These are phyloP conservation scores for Aureobasidium sp. DNA, from an alignment of 2,329 filamentous ascomycete species.

Conservation along the genomic window DNA sequence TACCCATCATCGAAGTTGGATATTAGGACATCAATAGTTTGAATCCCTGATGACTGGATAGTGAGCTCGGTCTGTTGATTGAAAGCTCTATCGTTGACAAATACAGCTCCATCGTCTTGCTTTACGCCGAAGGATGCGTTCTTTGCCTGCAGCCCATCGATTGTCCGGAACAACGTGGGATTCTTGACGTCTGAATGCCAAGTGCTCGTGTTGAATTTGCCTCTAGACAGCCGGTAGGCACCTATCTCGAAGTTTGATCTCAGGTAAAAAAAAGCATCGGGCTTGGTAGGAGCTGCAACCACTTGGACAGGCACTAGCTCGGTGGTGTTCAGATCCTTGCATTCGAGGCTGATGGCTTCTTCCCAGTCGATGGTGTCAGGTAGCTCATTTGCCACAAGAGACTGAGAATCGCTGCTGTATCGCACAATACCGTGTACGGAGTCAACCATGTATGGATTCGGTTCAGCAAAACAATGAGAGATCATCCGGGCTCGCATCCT, in stretches of 20 bases:
- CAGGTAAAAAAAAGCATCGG: constrained; percentile 48
- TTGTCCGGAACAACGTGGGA: constrained; percentile 46
- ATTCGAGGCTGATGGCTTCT: constrained; percentile 43
- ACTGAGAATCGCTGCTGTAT: constrained; percentile 30
- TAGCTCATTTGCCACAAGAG: background rate
- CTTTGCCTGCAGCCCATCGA: constrained; percentile 37
- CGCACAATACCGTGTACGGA: constrained; percentile 46
- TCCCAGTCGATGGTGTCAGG: constrained; percentile 46
- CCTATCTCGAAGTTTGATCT: constrained; percentile 55
- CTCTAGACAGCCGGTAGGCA: constrained; percentile 51
- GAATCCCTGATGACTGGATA: constrained; percentile 31
- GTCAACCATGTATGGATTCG: constrained; percentile 39
- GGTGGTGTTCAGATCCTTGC: constrained; percentile 46
- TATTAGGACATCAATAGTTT: constrained; percentile 32
- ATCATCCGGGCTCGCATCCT: constrained; percentile 54
- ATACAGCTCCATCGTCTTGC: constrained; percentile 20
- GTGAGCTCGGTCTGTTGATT: constrained; percentile 27
- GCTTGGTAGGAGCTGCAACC: constrained; percentile 38
- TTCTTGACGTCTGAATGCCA: constrained; percentile 44
- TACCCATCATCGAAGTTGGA: constrained; percentile 32
- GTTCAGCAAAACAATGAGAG: constrained; percentile 52
- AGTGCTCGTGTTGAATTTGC: constrained; percentile 52
- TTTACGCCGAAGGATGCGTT: constrained; percentile 24
- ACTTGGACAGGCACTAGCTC: constrained; percentile 40
- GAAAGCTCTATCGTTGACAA: constrained; percentile 28